phyloP scores from a whole-genome alignment of 2,329 filamentous ascomycete genomes.

The Metarhizium anisopliae region DNA sequence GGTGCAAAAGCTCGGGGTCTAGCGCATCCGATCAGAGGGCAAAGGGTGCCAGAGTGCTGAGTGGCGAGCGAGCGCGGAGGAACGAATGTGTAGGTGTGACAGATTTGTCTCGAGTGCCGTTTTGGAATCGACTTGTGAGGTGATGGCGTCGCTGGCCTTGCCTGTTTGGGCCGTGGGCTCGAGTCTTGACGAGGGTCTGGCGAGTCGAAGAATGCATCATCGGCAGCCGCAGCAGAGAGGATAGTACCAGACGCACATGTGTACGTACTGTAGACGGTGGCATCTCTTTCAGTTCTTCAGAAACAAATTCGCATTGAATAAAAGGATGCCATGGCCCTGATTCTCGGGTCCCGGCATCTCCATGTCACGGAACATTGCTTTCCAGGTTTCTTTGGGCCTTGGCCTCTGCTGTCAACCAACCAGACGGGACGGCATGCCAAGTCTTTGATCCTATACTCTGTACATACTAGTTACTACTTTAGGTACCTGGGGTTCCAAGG shows the following conservation, averaged over 20 bases:
- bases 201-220: no score
- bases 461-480: no score
- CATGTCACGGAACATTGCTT: neutral
- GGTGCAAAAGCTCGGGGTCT: slow-evolving; percentile 5
- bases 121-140: slow-evolving; percentile 14
- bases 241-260: no score
- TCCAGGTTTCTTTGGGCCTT: neutral
- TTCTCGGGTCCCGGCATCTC: neutral
- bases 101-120: slow-evolving; percentile 26
- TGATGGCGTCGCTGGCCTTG: slow-evolving; percentile 2
- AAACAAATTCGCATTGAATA: neutral
- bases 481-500: no score
- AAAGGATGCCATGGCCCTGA: neutral
- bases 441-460: no score
- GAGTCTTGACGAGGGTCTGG: neutral
- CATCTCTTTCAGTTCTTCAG: neutral
- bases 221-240: no score
- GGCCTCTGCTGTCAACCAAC: neutral
- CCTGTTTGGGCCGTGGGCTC: slow-evolving; percentile 8
- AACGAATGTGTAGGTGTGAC: slow-evolving; percentile 18
- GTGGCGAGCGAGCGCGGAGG: neutral
- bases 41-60: slow-evolving; percentile 7
- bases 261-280: no score
- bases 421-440: no score
- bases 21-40: slow-evolving; percentile 10